These are phyloP conservation scores for Talaromyces funiculosus DNA, from an alignment of 2,329 filamentous ascomycete genomes.

Conservation along the genomic window DNA sequence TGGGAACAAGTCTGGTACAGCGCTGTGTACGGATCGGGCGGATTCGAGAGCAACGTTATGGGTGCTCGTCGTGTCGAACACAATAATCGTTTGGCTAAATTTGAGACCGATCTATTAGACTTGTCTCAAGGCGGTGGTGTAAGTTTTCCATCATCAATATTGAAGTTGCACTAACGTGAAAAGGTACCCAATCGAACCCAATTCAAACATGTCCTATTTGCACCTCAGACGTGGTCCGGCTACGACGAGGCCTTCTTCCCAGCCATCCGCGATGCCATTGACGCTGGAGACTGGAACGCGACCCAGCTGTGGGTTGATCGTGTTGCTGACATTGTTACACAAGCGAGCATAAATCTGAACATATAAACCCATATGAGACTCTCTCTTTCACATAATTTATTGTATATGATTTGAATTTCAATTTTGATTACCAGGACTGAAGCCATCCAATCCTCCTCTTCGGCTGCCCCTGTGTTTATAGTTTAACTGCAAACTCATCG, in stretches of 20 bases:
- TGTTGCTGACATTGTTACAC: slow-evolving; percentile 61
- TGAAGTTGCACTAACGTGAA: background rate
- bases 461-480: background rate
- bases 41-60: slow-evolving; percentile 68
- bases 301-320: slow-evolving; percentile 66
- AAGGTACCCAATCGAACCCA: slow-evolving; percentile 81
- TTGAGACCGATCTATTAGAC: slow-evolving; percentile 81
- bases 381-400: background rate
- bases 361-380: slow-evolving; percentile 17
- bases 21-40: slow-evolving; percentile 62
- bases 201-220: slow-evolving; percentile 90
- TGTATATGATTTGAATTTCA: background rate
- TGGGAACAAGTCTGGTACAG: slow-evolving; percentile 77
- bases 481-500: background rate
- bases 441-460: background rate
- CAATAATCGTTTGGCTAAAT: slow-evolving; percentile 71
- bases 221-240: slow-evolving; percentile 70
- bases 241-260: slow-evolving; percentile 69
- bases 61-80: slow-evolving; percentile 65
- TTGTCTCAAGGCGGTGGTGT: slow-evolving; percentile 66
- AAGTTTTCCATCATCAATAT: slow-evolving; percentile 41
- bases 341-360: slow-evolving; percentile 52
- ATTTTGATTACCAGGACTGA: background rate
- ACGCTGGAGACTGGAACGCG: slow-evolving; percentile 62
- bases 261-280: slow-evolving; percentile 74